A percentile compares a stretch with the other conserved stretches of the same genome.
phyloP scores from a whole-genome alignment of 2,329 filamentous ascomycete species.

The Monilinia fructigena region DNA sequence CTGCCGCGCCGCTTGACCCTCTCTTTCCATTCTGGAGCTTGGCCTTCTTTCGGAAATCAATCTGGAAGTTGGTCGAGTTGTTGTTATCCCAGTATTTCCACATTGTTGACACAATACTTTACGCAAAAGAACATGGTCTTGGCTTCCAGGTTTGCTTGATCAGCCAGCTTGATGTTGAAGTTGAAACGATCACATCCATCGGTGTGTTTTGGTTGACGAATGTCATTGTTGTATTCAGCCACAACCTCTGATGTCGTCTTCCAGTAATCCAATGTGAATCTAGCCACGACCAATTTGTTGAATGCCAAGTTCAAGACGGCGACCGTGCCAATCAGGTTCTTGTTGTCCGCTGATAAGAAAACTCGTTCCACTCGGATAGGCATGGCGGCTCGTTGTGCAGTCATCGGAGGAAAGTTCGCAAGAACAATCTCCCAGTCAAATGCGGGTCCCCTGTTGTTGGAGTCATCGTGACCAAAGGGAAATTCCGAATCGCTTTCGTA shows the following conservation, averaged over 20 bases:
- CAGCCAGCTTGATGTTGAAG: slow-evolving; percentile 90
- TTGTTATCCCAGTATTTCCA: slow-evolving; percentile 97
- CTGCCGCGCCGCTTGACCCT: slow-evolving; percentile 50
- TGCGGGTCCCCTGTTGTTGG: slow-evolving; percentile 42
- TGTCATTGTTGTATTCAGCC: slow-evolving; percentile 82
- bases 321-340: slow-evolving; percentile 78
- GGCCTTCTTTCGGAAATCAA: slow-evolving; percentile 84
- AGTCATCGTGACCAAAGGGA: slow-evolving; percentile 62
- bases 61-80: slow-evolving; percentile 78
- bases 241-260: slow-evolving; percentile 94
- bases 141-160: slow-evolving; percentile 84
- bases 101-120: slow-evolving; percentile 78
- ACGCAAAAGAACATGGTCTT: slow-evolving; percentile 94
- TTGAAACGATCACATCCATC: slow-evolving; percentile 83
- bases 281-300: slow-evolving; percentile 82
- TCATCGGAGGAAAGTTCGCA: slow-evolving; percentile 75
- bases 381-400: slow-evolving; percentile 58
- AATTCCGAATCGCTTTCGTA: slow-evolving; percentile 89
- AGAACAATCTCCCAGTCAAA: slow-evolving; percentile 87
- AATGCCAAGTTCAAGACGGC: slow-evolving; percentile 87
- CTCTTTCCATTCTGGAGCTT: slow-evolving; percentile 60
- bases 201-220: slow-evolving; percentile 62
- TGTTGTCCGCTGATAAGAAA: slow-evolving; percentile 84
- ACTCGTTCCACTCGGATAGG: slow-evolving; percentile 82
- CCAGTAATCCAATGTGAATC: slow-evolving; percentile 98